Percentiles rank a stretch among this genome's conserved stretches.
Conservation (phyloP, 2,329 filamentous ascomycete genomes). For the Calonectria leucothoes region DNA sequence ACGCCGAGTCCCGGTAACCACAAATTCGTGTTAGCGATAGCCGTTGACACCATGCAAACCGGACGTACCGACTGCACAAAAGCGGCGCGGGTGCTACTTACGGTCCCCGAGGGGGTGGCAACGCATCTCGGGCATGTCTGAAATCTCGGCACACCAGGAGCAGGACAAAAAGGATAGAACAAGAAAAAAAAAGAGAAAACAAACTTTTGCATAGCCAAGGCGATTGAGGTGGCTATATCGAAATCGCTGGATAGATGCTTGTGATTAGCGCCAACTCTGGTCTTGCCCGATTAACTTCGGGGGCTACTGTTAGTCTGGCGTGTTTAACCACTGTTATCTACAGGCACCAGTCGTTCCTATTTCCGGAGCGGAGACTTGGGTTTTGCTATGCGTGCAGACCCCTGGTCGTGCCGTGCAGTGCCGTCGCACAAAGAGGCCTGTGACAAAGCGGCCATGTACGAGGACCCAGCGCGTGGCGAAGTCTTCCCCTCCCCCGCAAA, state of each 20-base stretch:
- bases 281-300: not conserved
- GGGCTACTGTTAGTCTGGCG: not conserved
- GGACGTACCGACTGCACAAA: not conserved
- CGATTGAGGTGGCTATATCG: too few relatives aligned
- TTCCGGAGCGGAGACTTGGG: not conserved
- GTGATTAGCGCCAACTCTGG: too few relatives aligned
- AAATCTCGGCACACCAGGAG: too few relatives aligned
- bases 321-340: not conserved
- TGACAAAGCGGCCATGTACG: not conserved
- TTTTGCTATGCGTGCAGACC: not conserved
- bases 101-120: too few relatives aligned
- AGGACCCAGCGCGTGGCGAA: not conserved
- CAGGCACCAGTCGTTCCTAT: too few relatives aligned
- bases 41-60: not conserved
- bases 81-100: not conserved
- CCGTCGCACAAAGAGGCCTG: not conserved
- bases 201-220: too few relatives aligned
- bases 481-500: not conserved
- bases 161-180: not conserved
- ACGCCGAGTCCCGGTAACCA: not conserved
- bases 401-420: not conserved
- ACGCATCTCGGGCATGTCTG: too few relatives aligned
- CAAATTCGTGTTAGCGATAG: not conserved
- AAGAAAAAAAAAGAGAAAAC: not conserved
- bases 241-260: too few relatives aligned